A percentile compares a stretch with the other conserved stretches of the same genome.
These are phyloP conservation scores for Cyberlindnera mississippiensis DNA, from an alignment of 805 yeast genomes.

Conservation along the genomic window DNA sequence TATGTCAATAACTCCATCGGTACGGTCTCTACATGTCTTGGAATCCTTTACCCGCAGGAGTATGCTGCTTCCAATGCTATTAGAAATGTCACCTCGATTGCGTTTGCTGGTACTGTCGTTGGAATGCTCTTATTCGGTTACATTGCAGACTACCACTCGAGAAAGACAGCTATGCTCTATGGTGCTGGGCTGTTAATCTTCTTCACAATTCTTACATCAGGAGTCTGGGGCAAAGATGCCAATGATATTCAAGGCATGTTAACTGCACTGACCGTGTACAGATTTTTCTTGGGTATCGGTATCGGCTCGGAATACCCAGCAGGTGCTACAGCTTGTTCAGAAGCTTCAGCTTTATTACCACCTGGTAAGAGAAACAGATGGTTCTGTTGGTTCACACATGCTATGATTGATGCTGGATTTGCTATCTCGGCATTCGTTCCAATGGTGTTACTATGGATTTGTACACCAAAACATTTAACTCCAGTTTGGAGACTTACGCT, in stretches of 20 bases:
- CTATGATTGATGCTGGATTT: constrained; percentile 84
- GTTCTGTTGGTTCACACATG: constrained; percentile 84
- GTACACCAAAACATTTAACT: constrained; percentile 61
- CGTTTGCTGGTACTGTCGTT: constrained; percentile 88
- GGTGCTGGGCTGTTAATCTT: constrained; percentile 73
- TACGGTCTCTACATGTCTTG: constrained; percentile 71
- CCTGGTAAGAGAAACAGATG: constrained; percentile 85
- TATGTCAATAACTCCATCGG: constrained; percentile 83
- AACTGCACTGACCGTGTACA: constrained; percentile 78
- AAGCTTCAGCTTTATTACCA: constrained; percentile 74
- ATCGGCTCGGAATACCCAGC: constrained; percentile 96
- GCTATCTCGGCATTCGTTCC: constrained; percentile 84
- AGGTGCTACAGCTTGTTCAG: constrained; percentile 91
- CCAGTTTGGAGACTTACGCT: constrained; percentile 90
- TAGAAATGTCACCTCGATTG: constrained; percentile 79
- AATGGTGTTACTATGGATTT: constrained; percentile 80
- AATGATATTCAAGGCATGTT: constrained; percentile 63
- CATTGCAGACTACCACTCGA: constrained; percentile 71
- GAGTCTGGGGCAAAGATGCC: constrained; percentile 59
- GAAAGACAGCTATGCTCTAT: constrained; percentile 78
- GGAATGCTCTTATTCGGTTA: constrained; percentile 84
- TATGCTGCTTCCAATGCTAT: constrained; percentile 65
- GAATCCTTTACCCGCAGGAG: constrained; percentile 60
- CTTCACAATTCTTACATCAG: constrained; percentile 76
- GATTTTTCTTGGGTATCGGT: constrained; percentile 86